Conservation (phyloP, 345 rosid species). For the Heritiera fomes region DNA sequence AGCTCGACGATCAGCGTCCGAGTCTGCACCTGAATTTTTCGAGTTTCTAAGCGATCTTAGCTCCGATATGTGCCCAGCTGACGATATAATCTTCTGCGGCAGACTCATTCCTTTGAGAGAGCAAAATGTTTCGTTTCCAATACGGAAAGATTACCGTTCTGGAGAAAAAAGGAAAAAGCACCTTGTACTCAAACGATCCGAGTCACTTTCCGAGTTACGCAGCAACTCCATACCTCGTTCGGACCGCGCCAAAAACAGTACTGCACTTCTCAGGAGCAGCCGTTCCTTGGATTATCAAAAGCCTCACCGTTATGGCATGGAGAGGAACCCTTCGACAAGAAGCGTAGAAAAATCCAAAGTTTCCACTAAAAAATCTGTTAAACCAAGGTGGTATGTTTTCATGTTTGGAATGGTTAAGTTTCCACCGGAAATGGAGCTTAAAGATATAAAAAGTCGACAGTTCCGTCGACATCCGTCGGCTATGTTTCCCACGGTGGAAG, state of each 20-base stretch:
- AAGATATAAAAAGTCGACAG: conserved; percentile 70
- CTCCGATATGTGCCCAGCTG: conserved; percentile 66
- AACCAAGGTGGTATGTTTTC: conserved; percentile 63
- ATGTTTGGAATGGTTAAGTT: conserved; percentile 65
- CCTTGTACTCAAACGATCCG: conserved; percentile 45
- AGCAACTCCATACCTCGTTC: conserved; percentile 27
- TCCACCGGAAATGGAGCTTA: conserved; percentile 61
- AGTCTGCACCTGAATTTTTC: conserved; percentile 43
- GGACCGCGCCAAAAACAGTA: conserved; percentile 26
- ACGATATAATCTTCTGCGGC: conserved; percentile 67
- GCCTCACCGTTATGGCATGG: conserved; percentile 33
- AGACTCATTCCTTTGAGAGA: conserved; percentile 57
- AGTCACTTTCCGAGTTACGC: conserved; percentile 50
- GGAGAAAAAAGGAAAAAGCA: background rate
- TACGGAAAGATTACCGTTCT: conserved; percentile 12
- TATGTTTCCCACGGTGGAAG: conserved; percentile 41
- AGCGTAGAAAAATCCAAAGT: conserved; percentile 28
- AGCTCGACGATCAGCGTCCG: conserved; percentile 24
- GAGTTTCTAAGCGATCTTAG: conserved; percentile 50
- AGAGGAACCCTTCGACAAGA: conserved; percentile 31
- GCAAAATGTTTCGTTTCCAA: conserved; percentile 21
- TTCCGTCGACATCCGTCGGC: conserved; percentile 48
- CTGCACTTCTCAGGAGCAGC: conserved; percentile 44
- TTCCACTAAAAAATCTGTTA: conserved; percentile 21
- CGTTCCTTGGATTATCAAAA: conserved; percentile 59